Evolutionary conservation across 1,284 basidiomycete genomes (phyloP).

Genomic region (Marasmius sp.): DNA sequence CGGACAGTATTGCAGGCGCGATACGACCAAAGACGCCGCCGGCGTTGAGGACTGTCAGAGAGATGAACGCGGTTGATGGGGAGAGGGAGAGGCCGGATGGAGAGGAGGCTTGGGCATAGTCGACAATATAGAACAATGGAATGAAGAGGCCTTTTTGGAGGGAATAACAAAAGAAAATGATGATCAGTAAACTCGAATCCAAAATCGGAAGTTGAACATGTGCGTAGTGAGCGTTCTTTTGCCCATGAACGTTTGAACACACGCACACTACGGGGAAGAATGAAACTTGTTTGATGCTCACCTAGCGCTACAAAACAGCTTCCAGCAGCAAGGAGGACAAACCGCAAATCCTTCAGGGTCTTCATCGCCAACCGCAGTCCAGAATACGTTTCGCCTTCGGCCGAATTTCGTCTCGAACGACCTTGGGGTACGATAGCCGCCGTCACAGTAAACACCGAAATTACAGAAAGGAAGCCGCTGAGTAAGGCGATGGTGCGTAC

Average conservation of each 20-base stretch:
- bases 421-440: neutral
- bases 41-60: conserved; percentile 64
- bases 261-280: neutral
- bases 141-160: conserved; percentile 51
- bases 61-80: conserved; percentile 42
- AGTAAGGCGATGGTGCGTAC: conserved; percentile 49
- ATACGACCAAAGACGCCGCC: conserved; percentile 64
- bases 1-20: conserved; percentile 59
- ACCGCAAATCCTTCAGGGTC: conserved; percentile 42
- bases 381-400: conserved; percentile 18
- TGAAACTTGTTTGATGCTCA: conserved; percentile 14
- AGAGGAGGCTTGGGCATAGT: conserved; percentile 43
- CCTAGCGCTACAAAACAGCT: conserved; percentile 53
- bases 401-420: too few relatives aligned
- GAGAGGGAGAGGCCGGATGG: conserved; percentile 23
- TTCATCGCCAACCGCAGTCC: conserved; percentile 28
- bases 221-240: neutral
- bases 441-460: conserved; percentile 42
- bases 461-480: conserved; percentile 38
- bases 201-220: neutral
- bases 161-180: neutral
- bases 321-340: conserved; percentile 44
- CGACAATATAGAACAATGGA: conserved; percentile 63
- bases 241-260: neutral
- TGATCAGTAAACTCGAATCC: neutral